Conservation (phyloP, 768 basidiomycete genomes). For the Tephrocybe rancida region DNA sequence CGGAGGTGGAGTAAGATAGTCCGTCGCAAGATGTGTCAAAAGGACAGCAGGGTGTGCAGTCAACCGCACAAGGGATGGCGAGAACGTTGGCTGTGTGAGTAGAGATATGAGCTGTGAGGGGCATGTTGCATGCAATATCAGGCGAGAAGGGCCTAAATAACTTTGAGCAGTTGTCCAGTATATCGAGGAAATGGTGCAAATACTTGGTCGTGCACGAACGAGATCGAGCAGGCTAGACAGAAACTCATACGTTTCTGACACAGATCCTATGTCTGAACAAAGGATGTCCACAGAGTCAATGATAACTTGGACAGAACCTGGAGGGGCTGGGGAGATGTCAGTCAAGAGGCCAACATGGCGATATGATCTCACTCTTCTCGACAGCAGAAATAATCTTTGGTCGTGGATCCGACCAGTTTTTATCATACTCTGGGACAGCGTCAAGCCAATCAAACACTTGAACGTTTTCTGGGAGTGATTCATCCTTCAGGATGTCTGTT, state of each 20-base stretch:
- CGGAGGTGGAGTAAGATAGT: conserved; percentile 75
- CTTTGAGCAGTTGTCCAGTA: conserved; percentile 1
- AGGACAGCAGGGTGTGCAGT: conserved; percentile 73
- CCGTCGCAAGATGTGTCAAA: conserved; percentile 64
- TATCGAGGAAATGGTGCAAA: conserved; percentile 5
- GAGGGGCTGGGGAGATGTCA: conserved; percentile 30
- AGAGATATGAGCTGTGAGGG: conserved; percentile 53
- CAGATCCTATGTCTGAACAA: conserved; percentile 55
- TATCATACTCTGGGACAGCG: conserved; percentile 55
- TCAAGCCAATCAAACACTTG: conserved; percentile 51
- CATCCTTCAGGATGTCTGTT: conserved; percentile 35
- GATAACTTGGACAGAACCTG: conserved; percentile 58
- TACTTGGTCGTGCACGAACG: conserved; percentile 54
- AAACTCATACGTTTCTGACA: conserved; percentile 52
- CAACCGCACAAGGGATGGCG: conserved; percentile 62
- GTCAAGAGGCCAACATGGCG: conserved; percentile 15
- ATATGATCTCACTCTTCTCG: conserved; percentile 34
- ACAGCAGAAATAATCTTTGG: conserved; percentile 43
- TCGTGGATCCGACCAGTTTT: conserved; percentile 31
- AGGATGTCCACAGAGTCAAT: conserved; percentile 78
- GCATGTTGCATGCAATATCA: conserved; percentile 59
- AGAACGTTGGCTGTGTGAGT: conserved; percentile 64
- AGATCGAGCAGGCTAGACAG: conserved; percentile 48
- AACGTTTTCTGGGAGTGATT: conserved; percentile 29
- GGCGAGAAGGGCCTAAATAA: conserved; percentile 50